Conservation (phyloP, 306 rosid species). For the Medicago ruthenica region DNA sequence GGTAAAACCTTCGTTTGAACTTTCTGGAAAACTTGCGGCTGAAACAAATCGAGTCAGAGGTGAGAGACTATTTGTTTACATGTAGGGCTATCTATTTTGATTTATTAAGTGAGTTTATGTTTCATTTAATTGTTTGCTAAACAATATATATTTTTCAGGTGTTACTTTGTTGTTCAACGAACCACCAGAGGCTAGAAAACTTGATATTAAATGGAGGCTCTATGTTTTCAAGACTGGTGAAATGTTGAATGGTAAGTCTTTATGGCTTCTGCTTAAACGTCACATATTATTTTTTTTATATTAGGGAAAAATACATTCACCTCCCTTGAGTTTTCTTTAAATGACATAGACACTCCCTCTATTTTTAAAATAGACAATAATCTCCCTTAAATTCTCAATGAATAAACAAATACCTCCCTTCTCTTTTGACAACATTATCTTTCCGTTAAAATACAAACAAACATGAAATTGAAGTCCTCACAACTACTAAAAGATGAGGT, state of each 20-base stretch:
- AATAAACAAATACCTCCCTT: too few relatives aligned
- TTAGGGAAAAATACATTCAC: background rate
- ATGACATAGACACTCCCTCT: too few relatives aligned
- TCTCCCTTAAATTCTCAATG: too few relatives aligned
- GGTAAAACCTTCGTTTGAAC: slow-evolving; percentile 95
- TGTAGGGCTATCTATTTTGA: slow-evolving; percentile 23
- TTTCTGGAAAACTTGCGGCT: slow-evolving; percentile 96
- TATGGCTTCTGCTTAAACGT: slow-evolving; percentile 10
- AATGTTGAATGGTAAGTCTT: slow-evolving; percentile 76
- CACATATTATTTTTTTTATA: slow-evolving; percentile 4
- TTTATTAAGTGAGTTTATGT: slow-evolving; percentile 14
- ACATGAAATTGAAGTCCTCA: too few relatives aligned
- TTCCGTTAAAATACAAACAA: too few relatives aligned
- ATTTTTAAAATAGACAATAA: too few relatives aligned
- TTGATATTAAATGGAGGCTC: slow-evolving; percentile 86
- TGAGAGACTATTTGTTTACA: slow-evolving; percentile 41
- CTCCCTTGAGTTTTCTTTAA: too few relatives aligned
- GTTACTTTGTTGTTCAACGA: slow-evolving; percentile 79
- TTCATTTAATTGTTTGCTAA: slow-evolving; percentile 36
- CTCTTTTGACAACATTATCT: too few relatives aligned
- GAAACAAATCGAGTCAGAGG: slow-evolving; percentile 96
- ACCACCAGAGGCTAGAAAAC: slow-evolving; percentile 87
- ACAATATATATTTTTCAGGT: slow-evolving; percentile 56
- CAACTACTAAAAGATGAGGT: too few relatives aligned
- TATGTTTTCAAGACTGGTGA: slow-evolving; percentile 98